Percentiles rank a stretch among this genome's conserved stretches.
These are phyloP conservation scores for Akebia trifoliata DNA, from an alignment of 164 flowering plant genomes.

Conservation along the genomic window DNA sequence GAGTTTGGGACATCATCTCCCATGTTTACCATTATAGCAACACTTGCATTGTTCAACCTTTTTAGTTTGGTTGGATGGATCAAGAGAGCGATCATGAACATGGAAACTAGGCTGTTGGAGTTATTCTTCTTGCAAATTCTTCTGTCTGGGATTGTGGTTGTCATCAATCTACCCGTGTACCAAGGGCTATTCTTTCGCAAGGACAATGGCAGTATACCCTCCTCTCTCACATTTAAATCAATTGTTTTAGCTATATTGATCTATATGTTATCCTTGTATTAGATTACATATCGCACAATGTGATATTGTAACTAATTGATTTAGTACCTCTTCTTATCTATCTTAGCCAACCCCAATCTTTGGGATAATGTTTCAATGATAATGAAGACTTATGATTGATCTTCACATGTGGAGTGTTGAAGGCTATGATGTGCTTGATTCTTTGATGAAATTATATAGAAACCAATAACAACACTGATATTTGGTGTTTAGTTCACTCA, in stretches of 20 bases:
- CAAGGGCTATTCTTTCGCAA: conserved; percentile 54
- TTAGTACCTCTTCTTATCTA: too few species aligned
- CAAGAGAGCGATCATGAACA: conserved; percentile 14
- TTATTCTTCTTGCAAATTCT: conserved; percentile 37
- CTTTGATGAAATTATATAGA: too few species aligned
- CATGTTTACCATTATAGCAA: conserved; percentile 48
- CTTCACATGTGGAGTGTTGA: too few species aligned
- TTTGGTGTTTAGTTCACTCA: too few species aligned
- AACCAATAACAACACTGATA: too few species aligned
- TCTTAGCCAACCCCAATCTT: too few species aligned
- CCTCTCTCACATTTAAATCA: conserved; percentile 35
- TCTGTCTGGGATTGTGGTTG: conserved; percentile 37
- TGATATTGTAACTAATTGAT: too few species aligned
- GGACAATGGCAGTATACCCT: conserved; percentile 67
- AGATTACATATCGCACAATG: too few species aligned
- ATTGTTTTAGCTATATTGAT: conserved; percentile 28
- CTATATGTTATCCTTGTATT: conserved; percentile 13
- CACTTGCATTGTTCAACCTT: conserved; percentile 55
- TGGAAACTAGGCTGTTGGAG: not conserved
- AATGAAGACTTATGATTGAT: too few species aligned
- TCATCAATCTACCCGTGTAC: conserved; percentile 51
- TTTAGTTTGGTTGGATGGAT: conserved; percentile 33
- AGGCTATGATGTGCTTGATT: too few species aligned
- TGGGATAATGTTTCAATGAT: too few species aligned
- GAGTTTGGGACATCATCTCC: conserved; percentile 65